Evolutionary conservation across 805 yeast species (phyloP).

Genomic region (Starmerella kuoi): DNA sequence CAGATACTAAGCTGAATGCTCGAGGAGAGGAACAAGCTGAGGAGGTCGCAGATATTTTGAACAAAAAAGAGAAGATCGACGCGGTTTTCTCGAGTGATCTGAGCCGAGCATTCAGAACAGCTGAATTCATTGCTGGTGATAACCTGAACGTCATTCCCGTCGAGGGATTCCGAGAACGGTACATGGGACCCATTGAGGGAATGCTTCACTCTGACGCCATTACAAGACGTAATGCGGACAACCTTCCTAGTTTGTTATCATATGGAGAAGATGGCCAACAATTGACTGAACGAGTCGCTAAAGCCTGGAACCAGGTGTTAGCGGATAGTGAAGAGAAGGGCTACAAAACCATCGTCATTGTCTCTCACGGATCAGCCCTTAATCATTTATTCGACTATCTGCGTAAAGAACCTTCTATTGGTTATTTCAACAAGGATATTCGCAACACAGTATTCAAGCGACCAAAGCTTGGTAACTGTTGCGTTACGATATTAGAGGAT

Average conservation of each 20-base stretch:
- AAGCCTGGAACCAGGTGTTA: slow-evolving; percentile 10
- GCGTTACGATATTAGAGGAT: slow-evolving; percentile 17
- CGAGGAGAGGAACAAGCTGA: slow-evolving; percentile 21
- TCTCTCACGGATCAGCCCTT: slow-evolving; percentile 24
- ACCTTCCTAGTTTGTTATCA: slow-evolving; percentile 6
- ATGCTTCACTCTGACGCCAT: slow-evolving; percentile 15
- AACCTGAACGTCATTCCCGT: neutral
- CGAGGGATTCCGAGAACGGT: slow-evolving; percentile 19
- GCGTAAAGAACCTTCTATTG: neutral
- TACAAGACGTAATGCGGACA: slow-evolving; percentile 5
- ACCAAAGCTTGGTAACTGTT: slow-evolving; percentile 18
- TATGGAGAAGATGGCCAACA: slow-evolving; percentile 19
- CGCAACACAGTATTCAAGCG: neutral
- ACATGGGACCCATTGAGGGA: slow-evolving; percentile 22
- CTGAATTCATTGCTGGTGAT: slow-evolving; percentile 16
- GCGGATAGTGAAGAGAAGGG: slow-evolving; percentile 2
- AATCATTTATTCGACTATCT: slow-evolving; percentile 13
- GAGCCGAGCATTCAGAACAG: slow-evolving; percentile 21
- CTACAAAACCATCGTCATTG: slow-evolving; percentile 13
- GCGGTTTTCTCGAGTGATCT: slow-evolving; percentile 20
- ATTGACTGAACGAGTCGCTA: slow-evolving; percentile 10
- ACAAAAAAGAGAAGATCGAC: slow-evolving; percentile 13
- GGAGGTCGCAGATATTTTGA: slow-evolving; percentile 10
- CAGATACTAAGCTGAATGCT: slow-evolving; percentile 19
- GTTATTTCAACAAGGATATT: neutral